phyloP scores from a whole-genome alignment of 495 filamentous ascomycete genomes.

The Hyphodiscus hymeniophilus region DNA sequence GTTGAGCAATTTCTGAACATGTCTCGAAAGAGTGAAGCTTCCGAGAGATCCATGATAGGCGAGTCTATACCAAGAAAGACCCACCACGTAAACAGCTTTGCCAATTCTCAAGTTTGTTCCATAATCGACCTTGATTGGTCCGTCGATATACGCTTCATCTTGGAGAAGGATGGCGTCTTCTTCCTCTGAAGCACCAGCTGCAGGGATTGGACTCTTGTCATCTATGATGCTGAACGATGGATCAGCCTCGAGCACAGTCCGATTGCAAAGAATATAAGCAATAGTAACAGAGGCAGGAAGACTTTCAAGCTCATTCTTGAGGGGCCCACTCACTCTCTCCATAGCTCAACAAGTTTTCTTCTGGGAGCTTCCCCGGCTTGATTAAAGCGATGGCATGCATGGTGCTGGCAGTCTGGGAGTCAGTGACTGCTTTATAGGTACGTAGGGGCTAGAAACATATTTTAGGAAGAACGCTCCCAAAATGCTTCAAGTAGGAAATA shows the following conservation, averaged over 20 bases:
- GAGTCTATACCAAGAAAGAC: no score
- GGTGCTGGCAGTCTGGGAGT: no score
- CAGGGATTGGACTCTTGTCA: slow-evolving; percentile 55
- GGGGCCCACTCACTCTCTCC: slow-evolving; percentile 52
- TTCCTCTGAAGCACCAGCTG: slow-evolving; percentile 37
- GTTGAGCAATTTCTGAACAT: no score
- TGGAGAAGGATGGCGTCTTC: slow-evolving; percentile 53
- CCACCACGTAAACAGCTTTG: slow-evolving; percentile 59
- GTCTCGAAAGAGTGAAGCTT: no score
- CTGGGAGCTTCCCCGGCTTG: slow-evolving; percentile 46
- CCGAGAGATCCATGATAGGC: no score
- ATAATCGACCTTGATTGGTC: slow-evolving; percentile 66
- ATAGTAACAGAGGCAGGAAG: neutral
- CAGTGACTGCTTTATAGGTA: no score
- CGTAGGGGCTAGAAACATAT: no score
- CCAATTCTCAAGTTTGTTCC: slow-evolving; percentile 66
- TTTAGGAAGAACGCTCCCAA: no score
- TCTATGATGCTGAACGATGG: slow-evolving; percentile 40
- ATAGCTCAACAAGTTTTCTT: slow-evolving; percentile 55
- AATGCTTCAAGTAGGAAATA: no score
- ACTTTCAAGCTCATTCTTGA: neutral
- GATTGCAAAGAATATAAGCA: neutral
- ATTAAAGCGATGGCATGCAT: slow-evolving; percentile 57
- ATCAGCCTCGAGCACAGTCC: slow-evolving; percentile 2
- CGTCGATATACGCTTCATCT: slow-evolving; percentile 60